These are phyloP conservation scores for Albugo laibachii DNA, from an alignment of 352 stramenopile genomes.

Conservation along the genomic window DNA sequence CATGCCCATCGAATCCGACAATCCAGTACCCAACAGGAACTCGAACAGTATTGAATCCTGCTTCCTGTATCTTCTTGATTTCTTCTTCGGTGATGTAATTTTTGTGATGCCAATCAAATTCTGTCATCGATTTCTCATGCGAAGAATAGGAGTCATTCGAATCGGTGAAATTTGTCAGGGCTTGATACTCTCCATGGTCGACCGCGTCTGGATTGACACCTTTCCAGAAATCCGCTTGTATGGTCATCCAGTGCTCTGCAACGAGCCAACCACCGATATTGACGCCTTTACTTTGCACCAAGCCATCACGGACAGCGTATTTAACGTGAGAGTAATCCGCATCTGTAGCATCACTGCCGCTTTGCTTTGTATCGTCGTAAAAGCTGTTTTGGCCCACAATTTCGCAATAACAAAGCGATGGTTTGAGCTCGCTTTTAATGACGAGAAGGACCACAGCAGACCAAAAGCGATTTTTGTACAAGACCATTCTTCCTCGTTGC, in stretches of 20 bases:
- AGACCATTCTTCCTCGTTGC: no score
- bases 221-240: conserved; percentile 28
- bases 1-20: conserved; percentile 23
- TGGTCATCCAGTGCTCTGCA: conserved; percentile 64
- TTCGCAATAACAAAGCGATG: no score
- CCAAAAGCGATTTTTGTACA: no score
- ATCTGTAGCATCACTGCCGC: no score
- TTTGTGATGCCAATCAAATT: conserved; percentile 29
- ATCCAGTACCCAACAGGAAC: conserved; percentile 71
- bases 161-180: conserved; percentile 21
- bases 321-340: conserved; percentile 18
- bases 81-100: conserved; percentile 53
- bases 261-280: conserved; percentile 65
- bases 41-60: conserved; percentile 62
- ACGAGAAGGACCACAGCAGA: no score
- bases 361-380: no score
- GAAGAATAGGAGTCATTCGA: conserved; percentile 14
- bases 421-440: no score
- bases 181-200: conserved; percentile 30
- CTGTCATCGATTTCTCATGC: neutral
- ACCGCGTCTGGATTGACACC: conserved; percentile 18
- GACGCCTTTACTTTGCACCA: conserved; percentile 26
- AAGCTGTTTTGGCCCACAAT: no score
- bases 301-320: conserved; percentile 29
- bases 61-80: conserved; percentile 29